Evolutionary conservation across 208 protist species (phyloP).

Genomic region (Tetramitus jugosus): DNA sequence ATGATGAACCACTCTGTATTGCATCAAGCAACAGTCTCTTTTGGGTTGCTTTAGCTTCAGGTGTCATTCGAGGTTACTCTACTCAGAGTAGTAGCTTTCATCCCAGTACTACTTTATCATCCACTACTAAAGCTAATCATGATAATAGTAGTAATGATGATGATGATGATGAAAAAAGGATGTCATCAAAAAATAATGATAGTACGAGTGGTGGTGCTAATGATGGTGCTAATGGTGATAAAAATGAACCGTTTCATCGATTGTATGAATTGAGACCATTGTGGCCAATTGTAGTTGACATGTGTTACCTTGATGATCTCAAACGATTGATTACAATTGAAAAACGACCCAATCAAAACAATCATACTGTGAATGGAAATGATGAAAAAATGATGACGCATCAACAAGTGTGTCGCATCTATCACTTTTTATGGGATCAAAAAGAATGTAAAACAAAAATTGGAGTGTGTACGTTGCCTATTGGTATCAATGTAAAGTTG

Average conservation of each 20-base stretch:
- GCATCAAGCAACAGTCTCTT: not conserved
- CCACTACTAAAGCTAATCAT: no score
- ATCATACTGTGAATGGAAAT: not conserved
- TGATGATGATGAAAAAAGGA: no score
- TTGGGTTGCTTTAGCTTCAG: not conserved
- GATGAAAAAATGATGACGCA: not conserved
- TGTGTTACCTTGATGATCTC: not conserved
- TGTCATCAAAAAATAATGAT: no score
- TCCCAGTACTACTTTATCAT: not conserved
- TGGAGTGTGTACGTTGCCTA: not conserved
- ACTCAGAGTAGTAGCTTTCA: not conserved
- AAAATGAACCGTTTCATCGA: no score
- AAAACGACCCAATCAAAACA: no score
- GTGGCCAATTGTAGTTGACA: not conserved
- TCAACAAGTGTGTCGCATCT: not conserved
- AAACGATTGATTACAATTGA: not conserved
- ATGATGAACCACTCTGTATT: not conserved
- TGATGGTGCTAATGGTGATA: no score
- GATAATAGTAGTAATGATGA: no score
- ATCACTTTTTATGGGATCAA: not conserved
- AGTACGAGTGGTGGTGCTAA: no score
- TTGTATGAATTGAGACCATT: slow-evolving; percentile 9
- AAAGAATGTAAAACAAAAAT: slow-evolving; percentile 3
- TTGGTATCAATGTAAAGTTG: not conserved
- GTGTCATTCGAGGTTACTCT: not conserved